Evolutionary conservation across 352 stramenopile genomes (phyloP).

Genomic region (Pythium utonaiense): DNA sequence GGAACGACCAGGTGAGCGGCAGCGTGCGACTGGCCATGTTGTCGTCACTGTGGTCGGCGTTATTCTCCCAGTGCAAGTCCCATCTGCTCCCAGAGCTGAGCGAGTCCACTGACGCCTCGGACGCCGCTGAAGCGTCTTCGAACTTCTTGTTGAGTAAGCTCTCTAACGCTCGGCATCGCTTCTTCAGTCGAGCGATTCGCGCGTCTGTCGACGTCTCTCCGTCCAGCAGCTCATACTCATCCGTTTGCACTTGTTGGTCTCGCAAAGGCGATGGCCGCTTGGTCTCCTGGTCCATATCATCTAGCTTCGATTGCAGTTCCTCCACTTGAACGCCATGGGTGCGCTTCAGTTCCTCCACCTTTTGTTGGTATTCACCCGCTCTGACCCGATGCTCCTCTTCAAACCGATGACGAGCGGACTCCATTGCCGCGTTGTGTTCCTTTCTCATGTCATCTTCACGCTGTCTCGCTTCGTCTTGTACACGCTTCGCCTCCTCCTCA

Average conservation of each 20-base stretch:
- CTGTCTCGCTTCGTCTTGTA: background rate
- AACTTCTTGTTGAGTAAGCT: constrained; percentile 61
- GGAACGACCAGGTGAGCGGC: constrained; percentile 16
- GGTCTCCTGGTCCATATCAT: constrained; percentile 7
- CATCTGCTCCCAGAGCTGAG: constrained; percentile 1
- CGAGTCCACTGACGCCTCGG: constrained; percentile 17
- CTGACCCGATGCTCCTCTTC: background rate
- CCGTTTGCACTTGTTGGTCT: constrained; percentile 14
- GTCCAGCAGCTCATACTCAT: constrained; percentile 1
- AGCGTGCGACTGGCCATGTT: constrained; percentile 15
- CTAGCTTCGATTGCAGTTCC: background rate
- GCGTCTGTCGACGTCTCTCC: constrained; percentile 15
- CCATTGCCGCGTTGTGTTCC: constrained; percentile 1
- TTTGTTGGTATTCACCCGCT: background rate
- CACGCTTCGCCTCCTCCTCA: background rate
- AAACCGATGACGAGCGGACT: background rate
- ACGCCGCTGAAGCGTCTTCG: constrained; percentile 31
- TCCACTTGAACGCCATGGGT: background rate
- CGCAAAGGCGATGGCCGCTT: background rate
- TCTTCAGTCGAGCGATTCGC: constrained; percentile 40
- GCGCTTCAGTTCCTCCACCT: constrained; percentile 1
- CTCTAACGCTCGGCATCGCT: constrained; percentile 46
- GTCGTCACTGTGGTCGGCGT: background rate
- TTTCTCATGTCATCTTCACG: background rate
- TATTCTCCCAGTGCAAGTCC: constrained; percentile 2